These are phyloP conservation scores for Kregervanrija fluxuum DNA, from an alignment of 805 yeast genomes.

Conservation along the genomic window DNA sequence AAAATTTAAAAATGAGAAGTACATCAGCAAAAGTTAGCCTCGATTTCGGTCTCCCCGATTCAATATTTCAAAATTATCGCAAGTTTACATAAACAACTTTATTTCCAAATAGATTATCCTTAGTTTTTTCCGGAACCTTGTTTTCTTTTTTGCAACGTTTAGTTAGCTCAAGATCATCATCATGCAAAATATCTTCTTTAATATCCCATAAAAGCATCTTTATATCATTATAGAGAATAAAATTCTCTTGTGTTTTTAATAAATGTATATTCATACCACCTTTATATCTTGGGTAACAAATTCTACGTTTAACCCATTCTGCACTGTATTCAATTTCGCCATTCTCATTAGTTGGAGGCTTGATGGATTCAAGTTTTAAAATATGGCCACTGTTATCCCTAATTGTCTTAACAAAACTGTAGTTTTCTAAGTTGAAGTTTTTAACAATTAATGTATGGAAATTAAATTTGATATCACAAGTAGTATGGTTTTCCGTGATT, in stretches of 20 bases:
- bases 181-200: constrained; percentile 13
- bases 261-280: constrained; percentile 36
- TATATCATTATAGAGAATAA: constrained; percentile 24
- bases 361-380: constrained; percentile 30
- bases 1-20: neutral
- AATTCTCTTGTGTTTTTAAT: constrained; percentile 11
- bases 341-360: constrained; percentile 11
- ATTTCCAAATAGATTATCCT: constrained; percentile 17
- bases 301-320: constrained; percentile 32
- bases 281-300: constrained; percentile 39
- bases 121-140: constrained; percentile 24
- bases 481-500: neutral
- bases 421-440: constrained; percentile 11
- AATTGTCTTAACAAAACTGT: constrained; percentile 31
- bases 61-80: neutral
- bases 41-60: neutral
- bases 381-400: constrained; percentile 33
- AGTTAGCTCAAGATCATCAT: neutral
- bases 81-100: constrained; percentile 13
- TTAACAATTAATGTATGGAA: constrained; percentile 14
- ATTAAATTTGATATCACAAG: constrained; percentile 8
- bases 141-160: neutral
- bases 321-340: constrained; percentile 15
- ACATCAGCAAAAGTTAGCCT: no score
- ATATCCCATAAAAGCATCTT: constrained; percentile 26